Conservation (phyloP, 331 rosid genomes). For the Cydonia oblonga region DNA sequence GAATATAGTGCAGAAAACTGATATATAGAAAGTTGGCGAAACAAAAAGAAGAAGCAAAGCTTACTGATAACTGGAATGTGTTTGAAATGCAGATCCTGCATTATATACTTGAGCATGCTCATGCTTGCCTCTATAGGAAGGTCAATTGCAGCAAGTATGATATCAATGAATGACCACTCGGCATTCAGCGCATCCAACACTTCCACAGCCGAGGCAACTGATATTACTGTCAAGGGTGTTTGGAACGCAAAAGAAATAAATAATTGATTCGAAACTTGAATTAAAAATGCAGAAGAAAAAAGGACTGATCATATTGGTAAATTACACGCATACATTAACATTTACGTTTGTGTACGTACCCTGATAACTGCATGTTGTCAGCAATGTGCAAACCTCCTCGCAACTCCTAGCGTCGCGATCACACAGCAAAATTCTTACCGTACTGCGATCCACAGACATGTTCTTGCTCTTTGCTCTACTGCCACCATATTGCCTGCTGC, state of each 20-base stretch:
- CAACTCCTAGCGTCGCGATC: conserved; percentile 10
- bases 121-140: conserved; percentile 4
- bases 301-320: background rate
- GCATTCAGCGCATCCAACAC: conserved; percentile 12
- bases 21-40: background rate
- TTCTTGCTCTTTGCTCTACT: background rate
- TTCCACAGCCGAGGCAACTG: conserved; percentile 2
- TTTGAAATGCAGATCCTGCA: conserved; percentile 9
- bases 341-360: background rate
- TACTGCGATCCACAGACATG: background rate
- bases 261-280: background rate
- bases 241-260: background rate
- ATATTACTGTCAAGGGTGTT: conserved; percentile 1
- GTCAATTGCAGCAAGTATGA: conserved; percentile 1
- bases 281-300: background rate
- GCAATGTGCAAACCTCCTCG: conserved; percentile 5
- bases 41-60: background rate
- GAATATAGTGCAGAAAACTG: background rate
- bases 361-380: conserved; percentile 7
- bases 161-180: conserved; percentile 7
- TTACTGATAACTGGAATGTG: conserved; percentile 15
- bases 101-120: conserved; percentile 10
- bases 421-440: conserved; percentile 6
- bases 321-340: background rate
- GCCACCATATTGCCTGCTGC: background rate